Conservation (phyloP, 345 rosid genomes). For the Lagerstroemia speciosa region DNA sequence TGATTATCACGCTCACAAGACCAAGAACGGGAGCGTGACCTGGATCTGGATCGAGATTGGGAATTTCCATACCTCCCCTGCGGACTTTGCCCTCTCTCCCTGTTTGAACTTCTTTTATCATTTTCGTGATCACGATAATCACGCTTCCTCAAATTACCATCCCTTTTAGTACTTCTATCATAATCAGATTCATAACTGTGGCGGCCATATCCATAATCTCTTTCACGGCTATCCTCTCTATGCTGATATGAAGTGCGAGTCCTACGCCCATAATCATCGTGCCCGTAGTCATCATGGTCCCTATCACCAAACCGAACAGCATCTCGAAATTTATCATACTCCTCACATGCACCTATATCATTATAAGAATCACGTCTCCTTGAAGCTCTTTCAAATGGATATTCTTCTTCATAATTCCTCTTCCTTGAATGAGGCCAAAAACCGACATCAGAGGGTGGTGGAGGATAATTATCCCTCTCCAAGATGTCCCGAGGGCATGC, state of each 20-base stretch:
- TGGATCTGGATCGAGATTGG: slow-evolving; percentile 27
- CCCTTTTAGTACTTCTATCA: slow-evolving; percentile 71
- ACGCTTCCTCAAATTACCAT: slow-evolving; percentile 54
- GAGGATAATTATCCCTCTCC: slow-evolving; percentile 50
- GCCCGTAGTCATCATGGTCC: slow-evolving; percentile 52
- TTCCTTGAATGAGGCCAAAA: slow-evolving; percentile 68
- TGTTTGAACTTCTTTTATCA: slow-evolving; percentile 59
- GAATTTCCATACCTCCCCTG: slow-evolving; percentile 57
- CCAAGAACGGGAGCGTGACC: slow-evolving; percentile 27
- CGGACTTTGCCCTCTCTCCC: slow-evolving; percentile 80
- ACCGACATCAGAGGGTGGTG: slow-evolving; percentile 41
- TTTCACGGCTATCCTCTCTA: slow-evolving; percentile 61
- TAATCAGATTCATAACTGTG: slow-evolving; percentile 87
- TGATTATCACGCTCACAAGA: slow-evolving; percentile 54
- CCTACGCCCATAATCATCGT: slow-evolving; percentile 51
- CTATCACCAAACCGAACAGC: slow-evolving; percentile 49
- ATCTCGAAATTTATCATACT: slow-evolving; percentile 42
- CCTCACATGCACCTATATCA: slow-evolving; percentile 38
- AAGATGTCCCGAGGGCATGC: slow-evolving; percentile 34
- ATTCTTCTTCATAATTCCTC: slow-evolving; percentile 68
- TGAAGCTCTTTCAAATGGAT: slow-evolving; percentile 50
- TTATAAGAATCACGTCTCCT: slow-evolving; percentile 53
- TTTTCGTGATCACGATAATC: slow-evolving; percentile 60
- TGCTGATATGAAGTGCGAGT: slow-evolving; percentile 40
- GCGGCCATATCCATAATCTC: slow-evolving; percentile 60